phyloP scores from a whole-genome alignment of 2,329 filamentous ascomycete genomes.

The Diaporthe destruens region DNA sequence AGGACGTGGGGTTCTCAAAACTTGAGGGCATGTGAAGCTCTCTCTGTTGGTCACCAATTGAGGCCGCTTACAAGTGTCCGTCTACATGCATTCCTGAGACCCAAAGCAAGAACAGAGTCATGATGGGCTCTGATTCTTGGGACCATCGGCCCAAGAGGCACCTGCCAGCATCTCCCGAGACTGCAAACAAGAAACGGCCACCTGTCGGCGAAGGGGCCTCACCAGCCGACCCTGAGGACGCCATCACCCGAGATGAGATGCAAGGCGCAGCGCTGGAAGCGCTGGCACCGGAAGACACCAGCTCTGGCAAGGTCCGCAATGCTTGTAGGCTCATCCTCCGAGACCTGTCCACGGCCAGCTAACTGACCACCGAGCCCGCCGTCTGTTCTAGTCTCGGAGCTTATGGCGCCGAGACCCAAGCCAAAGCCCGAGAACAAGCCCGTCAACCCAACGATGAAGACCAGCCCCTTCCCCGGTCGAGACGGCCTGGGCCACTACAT shows the following conservation, averaged over 20 bases:
- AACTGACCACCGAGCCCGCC: conserved; percentile 38
- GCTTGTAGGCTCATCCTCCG: conserved; percentile 53
- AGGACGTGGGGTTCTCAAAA: conserved; percentile 10
- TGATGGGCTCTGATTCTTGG: conserved; percentile 20
- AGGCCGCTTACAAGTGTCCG: neutral
- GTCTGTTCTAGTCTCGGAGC: conserved; percentile 60
- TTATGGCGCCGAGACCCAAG: conserved; percentile 63
- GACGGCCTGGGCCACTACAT: conserved; percentile 78
- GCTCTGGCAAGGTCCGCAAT: conserved; percentile 51
- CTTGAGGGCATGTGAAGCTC: conserved; percentile 21
- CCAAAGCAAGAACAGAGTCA: neutral
- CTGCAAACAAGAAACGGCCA: conserved; percentile 31
- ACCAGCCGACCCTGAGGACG: conserved; percentile 51
- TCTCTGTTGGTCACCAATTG: too few relatives aligned
- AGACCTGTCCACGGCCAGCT: neutral
- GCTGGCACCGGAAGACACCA: conserved; percentile 45
- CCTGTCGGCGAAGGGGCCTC: neutral
- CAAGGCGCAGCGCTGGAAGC: conserved; percentile 51
- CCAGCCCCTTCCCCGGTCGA: conserved; percentile 57
- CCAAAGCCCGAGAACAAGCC: conserved; percentile 39
- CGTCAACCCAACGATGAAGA: conserved; percentile 39
- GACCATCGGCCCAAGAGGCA: conserved; percentile 22
- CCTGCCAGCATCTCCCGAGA: conserved; percentile 11
- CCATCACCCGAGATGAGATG: conserved; percentile 57
- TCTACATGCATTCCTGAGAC: neutral